phyloP scores from a whole-genome alignment of 306 rosid genomes.

The Vicia sativa region DNA sequence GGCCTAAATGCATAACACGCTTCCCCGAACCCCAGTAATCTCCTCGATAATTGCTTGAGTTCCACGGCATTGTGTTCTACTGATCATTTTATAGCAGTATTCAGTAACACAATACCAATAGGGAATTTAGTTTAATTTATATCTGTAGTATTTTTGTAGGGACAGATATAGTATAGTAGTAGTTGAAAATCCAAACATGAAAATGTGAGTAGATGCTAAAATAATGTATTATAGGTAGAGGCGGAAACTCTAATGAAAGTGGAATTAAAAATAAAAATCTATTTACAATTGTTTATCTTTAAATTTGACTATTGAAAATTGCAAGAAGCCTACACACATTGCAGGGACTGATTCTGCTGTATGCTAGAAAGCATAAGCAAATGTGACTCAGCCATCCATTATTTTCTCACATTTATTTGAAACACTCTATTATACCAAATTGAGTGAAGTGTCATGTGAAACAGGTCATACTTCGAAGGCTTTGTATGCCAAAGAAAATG shows the following conservation, averaged over 20 bases:
- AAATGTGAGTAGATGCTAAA: background rate
- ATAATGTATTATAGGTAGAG: background rate
- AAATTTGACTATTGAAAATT: background rate
- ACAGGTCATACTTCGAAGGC: slow-evolving; percentile 84
- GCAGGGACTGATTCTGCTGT: background rate
- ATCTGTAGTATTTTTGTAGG: no score
- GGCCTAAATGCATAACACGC: no score
- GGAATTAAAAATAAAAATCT: background rate
- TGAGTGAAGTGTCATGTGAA: slow-evolving; percentile 96
- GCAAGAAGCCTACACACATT: background rate
- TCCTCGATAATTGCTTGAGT: no score
- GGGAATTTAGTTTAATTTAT: no score
- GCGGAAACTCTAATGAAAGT: background rate
- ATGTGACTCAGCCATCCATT: slow-evolving; percentile 15
- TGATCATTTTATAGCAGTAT: no score
- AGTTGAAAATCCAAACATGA: background rate
- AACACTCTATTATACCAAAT: slow-evolving; percentile 92
- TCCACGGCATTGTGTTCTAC: no score
- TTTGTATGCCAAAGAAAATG: slow-evolving; percentile 90
- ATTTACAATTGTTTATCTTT: background rate
- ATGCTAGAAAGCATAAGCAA: background rate
- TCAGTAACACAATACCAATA: no score
- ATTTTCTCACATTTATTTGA: slow-evolving; percentile 64
- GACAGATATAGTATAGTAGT: background rate
- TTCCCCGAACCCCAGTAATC: no score